Base-by-base conservation (phyloP, 768 basidiomycete species). In the Rhizopogon roseolus region DNA sequence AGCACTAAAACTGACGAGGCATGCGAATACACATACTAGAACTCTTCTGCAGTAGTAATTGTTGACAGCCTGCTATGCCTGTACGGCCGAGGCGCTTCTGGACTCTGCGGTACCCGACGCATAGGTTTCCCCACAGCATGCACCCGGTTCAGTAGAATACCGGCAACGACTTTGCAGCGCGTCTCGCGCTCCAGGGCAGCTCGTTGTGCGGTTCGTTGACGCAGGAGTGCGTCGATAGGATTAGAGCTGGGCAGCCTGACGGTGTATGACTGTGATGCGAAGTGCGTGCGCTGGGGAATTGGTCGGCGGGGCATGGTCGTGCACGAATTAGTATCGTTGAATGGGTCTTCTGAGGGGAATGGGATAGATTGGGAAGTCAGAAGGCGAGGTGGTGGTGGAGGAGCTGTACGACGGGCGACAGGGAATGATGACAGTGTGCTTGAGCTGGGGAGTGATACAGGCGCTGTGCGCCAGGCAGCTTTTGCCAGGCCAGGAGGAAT, bases 111-210 rank as follows among this genome's bases (percentile, higher is more conserved):
- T 36, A 69, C 57, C 54, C 78, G 67, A n/a, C 81, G 70, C 73
- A 79, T 73, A 1, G 81, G 81, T 53, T 72, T 74, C n/a, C 81
- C 81, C 4, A 74, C 74, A 0, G 71, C 75, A 56, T 76, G 76
- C 36, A 80, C 76, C 19, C 82, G 72, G 60, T 77, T 78, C 27
- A 85, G 70, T 32, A 85, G 64, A 43, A 81, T 81, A 17, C 79
- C 81, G 2, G 83, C 83, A 1, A 85, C 81, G 50, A 83, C 73
- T 60, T 73, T 75, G 54, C 77, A 74, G 13, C 75, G 71, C 5
- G 73, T 71, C 52, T 75, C 74, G 55, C 64, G 69, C 52, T 73
- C 73, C 64, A 63, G 65, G 46, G 61, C 68, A 59, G 56, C 56
- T 37, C 67, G 42, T 41, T 67, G 68, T 4, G 68, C 66, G 29